Percentiles rank a stretch among this genome's conserved stretches.
Conservation (phyloP, 2,329 filamentous ascomycete genomes). For the Fusarium gaditjirri region DNA sequence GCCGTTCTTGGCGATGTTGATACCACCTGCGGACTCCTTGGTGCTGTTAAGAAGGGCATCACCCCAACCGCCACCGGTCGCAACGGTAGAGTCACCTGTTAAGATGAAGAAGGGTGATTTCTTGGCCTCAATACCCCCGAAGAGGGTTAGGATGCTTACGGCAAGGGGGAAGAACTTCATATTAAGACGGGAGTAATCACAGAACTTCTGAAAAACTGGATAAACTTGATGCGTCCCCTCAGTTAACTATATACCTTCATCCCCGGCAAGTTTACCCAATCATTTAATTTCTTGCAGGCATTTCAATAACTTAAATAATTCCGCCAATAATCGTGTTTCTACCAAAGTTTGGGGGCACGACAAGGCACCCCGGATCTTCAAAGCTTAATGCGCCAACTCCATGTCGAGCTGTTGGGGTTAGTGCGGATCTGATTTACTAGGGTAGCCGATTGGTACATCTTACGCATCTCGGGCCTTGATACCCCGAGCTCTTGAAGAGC, state of each 20-base stretch:
- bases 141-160: background rate
- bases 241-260: background rate
- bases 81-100: conserved; percentile 18
- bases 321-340: background rate
- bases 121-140: background rate
- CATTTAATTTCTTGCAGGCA: accelerated
- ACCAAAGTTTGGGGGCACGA: background rate
- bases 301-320: background rate
- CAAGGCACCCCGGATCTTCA: background rate
- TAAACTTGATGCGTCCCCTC: background rate
- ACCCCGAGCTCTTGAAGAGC: accelerated
- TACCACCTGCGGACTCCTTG: background rate
- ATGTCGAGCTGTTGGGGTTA: background rate
- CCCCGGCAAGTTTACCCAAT: background rate
- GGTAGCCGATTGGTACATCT: background rate
- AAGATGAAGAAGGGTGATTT: conserved; percentile 16
- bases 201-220: background rate
- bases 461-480: background rate
- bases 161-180: background rate
- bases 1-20: conserved; percentile 18
- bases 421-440: background rate
- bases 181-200: accelerated
- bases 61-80: background rate
- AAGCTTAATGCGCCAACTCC: background rate
- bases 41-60: conserved; percentile 6